Base-by-base conservation (phyloP, 2,329 filamentous ascomycete genomes). In the Fusarium sp. region DNA sequence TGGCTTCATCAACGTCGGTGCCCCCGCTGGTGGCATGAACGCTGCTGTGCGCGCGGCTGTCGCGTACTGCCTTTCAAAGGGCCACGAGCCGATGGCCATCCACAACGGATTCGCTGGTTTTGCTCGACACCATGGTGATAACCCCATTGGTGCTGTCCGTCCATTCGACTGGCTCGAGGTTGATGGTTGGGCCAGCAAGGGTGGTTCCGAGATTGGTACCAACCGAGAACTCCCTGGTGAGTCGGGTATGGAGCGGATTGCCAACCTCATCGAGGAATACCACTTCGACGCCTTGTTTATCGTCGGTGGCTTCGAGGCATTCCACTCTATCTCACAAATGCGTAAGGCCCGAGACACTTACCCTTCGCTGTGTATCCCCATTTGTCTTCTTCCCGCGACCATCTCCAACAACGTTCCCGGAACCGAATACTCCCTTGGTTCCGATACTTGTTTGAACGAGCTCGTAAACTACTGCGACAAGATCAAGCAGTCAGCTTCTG, bases 331-430 rank as follows among this genome's bases (percentile, higher is more conserved):
- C 34, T 93, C 92, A 44, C 92, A 98, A 80, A 86, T 99, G 63
- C 91, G 95, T 72, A 89, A 93, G 82, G 94, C 92, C 15, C 87
- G 94, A 58, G 87, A 89, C 36, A 82, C 93, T 65, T 97, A 92
- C 81, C 90, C 93, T 13, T 91, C 92, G 2, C 92, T 99, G 77
- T 94, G 93, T 80, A 98, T 99, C 69, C 96, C 96, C 20, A 93
- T 98, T 86, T 88, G 92, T 54, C 87, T 98, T 42, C 86, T 99
- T 26, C 96, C 96, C 0, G 96, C 96, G n/a, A 99, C 96, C 11
- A 95, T 99, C 73, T 97, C 94, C 71, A 99, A 99, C 86, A 99
- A 99, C 79, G 96, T 99, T 6, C 96, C 96, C 0, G 96, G 96
- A 39, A 97, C 95, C 1, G 96, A 99, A 81, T 98, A 98, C 84